Evolutionary conservation across 441 rosid species (phyloP), one percentile per base, ranked within the genome.

Genomic region (Gossypium schwendimanii): DNA sequence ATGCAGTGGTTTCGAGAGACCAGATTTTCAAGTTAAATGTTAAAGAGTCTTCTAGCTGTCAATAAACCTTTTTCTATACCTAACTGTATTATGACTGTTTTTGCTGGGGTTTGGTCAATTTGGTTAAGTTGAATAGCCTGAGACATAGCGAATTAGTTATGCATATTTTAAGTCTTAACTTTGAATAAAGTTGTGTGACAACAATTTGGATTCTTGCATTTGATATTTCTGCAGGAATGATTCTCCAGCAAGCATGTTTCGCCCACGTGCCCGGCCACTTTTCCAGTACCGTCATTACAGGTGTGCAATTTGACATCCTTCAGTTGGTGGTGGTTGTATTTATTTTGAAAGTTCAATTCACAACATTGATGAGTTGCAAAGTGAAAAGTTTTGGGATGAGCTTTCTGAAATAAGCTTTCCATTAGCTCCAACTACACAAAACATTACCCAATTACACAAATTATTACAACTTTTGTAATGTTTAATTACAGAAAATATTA

Each of bases 211-310:
- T n/a, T 49, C 33, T 74, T 53, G 58, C 75, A 17, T 68, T 73
- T 73, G 61, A 20, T 57, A 6, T 57, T 53, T 73, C 12, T 24
- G 78, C 89, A 96, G 99, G 99, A 96, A 91, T 73, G 93, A 93
- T 77, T 84, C 96, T 82, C 88, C 98, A 53, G 85, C 82, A 58
- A 88, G 87, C 81, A 96, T 94, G 75, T 93, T 93, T 66, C 97
- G 96, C 49, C 98, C 97, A 67, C 97, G 96, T 75, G 96, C 97
- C 78, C 85, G 92, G 31, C 93, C 76, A 26, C 97, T 96, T 65
- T 96, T 96, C 85, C 99, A 93, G 72, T 96, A 96, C 76, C 98
- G 98, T 75, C 93, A 90, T 70, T 96, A 96, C 84, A 93, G 99
- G 99, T 91, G 82, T 59, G 72, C 65, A 70, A 65, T 39, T 41